Evolutionary conservation across 2,329 filamentous ascomycete genomes (phyloP).

Genomic region (Penicillium verrucosum): DNA sequence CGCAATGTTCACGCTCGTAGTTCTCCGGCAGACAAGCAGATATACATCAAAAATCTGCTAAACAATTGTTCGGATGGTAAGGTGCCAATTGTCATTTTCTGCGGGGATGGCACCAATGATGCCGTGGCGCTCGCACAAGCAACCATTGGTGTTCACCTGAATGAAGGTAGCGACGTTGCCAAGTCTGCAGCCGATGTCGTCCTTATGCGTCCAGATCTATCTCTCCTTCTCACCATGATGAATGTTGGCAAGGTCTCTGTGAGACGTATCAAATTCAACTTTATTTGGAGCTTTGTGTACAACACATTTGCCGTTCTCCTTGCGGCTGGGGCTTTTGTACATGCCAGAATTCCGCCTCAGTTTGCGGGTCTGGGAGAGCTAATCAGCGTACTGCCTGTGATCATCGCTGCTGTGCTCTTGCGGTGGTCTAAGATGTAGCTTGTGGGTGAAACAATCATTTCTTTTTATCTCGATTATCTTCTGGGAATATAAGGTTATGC

Average conservation of each 20-base stretch:
- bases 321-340: not conserved
- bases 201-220: not conserved
- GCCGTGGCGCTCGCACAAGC: not conserved
- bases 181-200: not conserved
- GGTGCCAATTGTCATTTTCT: not conserved
- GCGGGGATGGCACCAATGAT: not conserved
- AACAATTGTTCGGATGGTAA: not conserved
- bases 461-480: not conserved
- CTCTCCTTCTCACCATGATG: not conserved
- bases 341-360: not conserved
- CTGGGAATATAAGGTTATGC: not conserved
- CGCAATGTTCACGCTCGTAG: not conserved
- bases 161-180: not conserved
- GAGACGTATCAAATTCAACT: not conserved
- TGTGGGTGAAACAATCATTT: not conserved
- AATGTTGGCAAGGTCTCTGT: not conserved
- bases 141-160: not conserved
- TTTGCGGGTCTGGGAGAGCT: not conserved
- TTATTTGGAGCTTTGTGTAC: not conserved
- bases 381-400: not conserved
- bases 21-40: not conserved
- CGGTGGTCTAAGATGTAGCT: not conserved
- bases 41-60: not conserved
- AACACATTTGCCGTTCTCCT: not conserved
- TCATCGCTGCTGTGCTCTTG: not conserved